phyloP scores from a whole-genome alignment of 129 eudicot genomes.

The Smallanthus sonchifolius region DNA sequence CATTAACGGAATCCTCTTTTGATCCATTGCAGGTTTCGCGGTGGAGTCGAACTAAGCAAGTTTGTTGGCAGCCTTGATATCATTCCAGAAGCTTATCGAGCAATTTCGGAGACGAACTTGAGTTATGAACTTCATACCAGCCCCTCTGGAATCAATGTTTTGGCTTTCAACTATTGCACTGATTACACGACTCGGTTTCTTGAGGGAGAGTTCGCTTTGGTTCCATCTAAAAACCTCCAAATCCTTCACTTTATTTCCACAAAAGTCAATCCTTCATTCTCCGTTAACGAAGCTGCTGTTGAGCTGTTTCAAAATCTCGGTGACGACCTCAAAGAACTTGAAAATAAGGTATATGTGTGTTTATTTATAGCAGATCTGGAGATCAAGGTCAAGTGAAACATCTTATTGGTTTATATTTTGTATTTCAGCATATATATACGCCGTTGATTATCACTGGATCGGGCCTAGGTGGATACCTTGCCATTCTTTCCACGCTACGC shows the following conservation, averaged over 20 bases:
- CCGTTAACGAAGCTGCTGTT: constrained; percentile 28
- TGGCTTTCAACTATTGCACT: neutral
- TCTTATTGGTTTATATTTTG: neutral
- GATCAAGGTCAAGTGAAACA: neutral
- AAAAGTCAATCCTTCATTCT: constrained; percentile 29
- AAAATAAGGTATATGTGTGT: neutral
- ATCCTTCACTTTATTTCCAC: constrained; percentile 27
- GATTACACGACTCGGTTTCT: constrained; percentile 2
- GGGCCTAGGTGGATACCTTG: constrained; percentile 41
- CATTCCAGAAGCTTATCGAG: constrained; percentile 20
- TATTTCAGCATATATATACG: constrained; percentile 13
- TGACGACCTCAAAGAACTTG: constrained; percentile 2
- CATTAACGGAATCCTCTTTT: neutral
- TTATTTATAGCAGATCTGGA: neutral
- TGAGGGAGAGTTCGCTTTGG: constrained; percentile 7
- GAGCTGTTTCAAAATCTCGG: constrained; percentile 1
- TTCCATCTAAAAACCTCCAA: constrained; percentile 13
- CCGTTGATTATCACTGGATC: constrained; percentile 43
- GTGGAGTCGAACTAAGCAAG: constrained; percentile 29
- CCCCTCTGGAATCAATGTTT: constrained; percentile 5
- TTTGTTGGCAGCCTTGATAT: constrained; percentile 23
- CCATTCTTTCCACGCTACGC: constrained; percentile 48
- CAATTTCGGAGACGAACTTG: constrained; percentile 6
- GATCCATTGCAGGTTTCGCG: constrained; percentile 30
- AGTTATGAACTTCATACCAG: neutral